Percentiles rank a stretch among this genome's conserved stretches.
Evolutionary conservation across 768 basidiomycete genomes (phyloP).

Genomic region (Gymnopilus dilepis): DNA sequence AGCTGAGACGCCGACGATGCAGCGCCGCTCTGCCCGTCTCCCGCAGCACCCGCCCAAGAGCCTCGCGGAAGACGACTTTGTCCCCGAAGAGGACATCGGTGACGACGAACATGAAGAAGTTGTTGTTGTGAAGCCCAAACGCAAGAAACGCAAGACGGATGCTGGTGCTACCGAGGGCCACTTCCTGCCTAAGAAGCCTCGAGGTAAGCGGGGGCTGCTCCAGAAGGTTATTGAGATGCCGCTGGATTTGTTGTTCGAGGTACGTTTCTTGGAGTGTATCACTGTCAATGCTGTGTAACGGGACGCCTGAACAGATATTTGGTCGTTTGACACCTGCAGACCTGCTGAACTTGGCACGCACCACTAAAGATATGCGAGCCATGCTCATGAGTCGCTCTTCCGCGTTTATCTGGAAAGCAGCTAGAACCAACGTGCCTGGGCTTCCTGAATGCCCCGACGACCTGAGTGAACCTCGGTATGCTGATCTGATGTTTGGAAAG

Average conservation of each 20-base stretch:
- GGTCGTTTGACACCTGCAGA: constrained; percentile 50
- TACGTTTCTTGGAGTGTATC: constrained; percentile 5
- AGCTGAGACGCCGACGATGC: constrained; percentile 5
- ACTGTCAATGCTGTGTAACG: not conserved
- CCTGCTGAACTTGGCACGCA: constrained; percentile 48
- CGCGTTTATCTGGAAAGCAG: constrained; percentile 45
- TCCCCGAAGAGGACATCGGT: not conserved
- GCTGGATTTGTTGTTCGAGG: constrained; percentile 35
- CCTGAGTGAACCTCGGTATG: constrained; percentile 50
- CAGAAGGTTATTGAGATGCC: constrained; percentile 30
- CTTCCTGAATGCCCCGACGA: constrained; percentile 50
- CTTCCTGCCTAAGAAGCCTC: constrained; percentile 17
- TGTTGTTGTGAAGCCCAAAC: not conserved
- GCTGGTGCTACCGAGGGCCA: not conserved
- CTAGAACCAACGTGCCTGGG: constrained; percentile 37
- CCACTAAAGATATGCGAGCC: constrained; percentile 44
- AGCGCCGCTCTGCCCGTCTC: constrained; percentile 9
- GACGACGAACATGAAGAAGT: not conserved
- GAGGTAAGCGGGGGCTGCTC: constrained; percentile 29
- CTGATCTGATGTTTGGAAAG: constrained; percentile 47
- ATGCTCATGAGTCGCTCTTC: constrained; percentile 48
- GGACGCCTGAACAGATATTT: constrained; percentile 39
- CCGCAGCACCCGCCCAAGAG: not conserved
- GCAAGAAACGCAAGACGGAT: constrained; percentile 2
- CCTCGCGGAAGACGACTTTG: not conserved